A percentile compares a stretch with the other conserved stretches of the same genome.
phyloP scores from a whole-genome alignment of 306 rosid genomes.

The Hippophae tibetana region DNA sequence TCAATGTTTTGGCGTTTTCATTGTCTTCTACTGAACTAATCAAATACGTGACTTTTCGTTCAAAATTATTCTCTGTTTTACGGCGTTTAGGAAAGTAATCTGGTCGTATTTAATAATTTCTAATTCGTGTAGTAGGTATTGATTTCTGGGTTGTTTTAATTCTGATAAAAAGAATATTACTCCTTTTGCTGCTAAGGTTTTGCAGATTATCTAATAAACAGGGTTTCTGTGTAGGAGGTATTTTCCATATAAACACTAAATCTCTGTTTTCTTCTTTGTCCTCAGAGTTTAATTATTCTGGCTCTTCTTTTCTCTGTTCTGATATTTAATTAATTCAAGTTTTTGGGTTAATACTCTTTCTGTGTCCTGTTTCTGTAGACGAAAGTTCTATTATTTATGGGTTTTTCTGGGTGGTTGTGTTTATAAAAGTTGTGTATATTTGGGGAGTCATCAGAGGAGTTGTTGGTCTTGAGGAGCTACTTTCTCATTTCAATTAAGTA shows the following conservation, averaged over 20 bases:
- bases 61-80: slow-evolving; percentile 13
- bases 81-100: slow-evolving; percentile 13
- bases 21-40: slow-evolving; percentile 7
- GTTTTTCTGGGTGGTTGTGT: slow-evolving; percentile 13
- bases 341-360: slow-evolving; percentile 15
- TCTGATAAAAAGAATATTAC: slow-evolving; percentile 7
- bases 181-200: neutral
- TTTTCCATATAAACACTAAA: too few species aligned
- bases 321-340: neutral
- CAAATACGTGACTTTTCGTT: slow-evolving; percentile 18
- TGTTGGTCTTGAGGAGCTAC: neutral
- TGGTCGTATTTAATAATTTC: slow-evolving; percentile 9
- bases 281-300: slow-evolving; percentile 5
- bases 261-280: slow-evolving; percentile 7
- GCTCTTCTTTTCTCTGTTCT: neutral
- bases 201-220: too few species aligned
- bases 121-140: slow-evolving; percentile 10
- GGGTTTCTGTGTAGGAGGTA: neutral
- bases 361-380: neutral
- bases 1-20: slow-evolving; percentile 9
- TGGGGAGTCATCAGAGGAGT: slow-evolving; percentile 5
- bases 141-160: slow-evolving; percentile 10
- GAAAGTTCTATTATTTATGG: neutral
- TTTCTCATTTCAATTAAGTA: neutral
- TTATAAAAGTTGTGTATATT: slow-evolving; percentile 16